Evolutionary conservation across 1,284 basidiomycete species (phyloP), one percentile per base, ranked within the genome.

Genomic region (Cryptococcus sp.): DNA sequence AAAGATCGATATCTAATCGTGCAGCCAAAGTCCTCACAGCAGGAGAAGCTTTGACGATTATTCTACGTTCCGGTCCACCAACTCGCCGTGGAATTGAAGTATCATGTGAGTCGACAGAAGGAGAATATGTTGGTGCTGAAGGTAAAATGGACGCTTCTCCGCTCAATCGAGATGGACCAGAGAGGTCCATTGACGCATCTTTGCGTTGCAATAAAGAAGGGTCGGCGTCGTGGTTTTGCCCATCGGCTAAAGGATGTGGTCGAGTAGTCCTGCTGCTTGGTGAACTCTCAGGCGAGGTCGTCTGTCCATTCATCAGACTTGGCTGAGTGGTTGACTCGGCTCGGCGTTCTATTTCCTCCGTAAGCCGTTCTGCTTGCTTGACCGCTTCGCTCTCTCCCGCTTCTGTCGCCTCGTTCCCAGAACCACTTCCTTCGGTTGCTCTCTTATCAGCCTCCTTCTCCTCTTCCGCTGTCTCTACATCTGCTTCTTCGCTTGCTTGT

Each of bases 131-230:
- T 19, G 65, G 48, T n/a, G 72, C 61, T 6, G 61, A 52, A 45
- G 74, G 73, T 34, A 75, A 59, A 23, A 77, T 65, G 16, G 58
- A 43, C 0, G 66, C 75, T 68, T 77, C 75, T 41, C 75, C 74
- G 43, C 60, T 51, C 47, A 75, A 68, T 44, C 58, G 65, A 3
- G 67, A 63, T 2, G 66, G 66, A 34, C 66, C 69, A 6, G 64
- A 56, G 3, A 44, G 43, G 44, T 69, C 67, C 54, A 62, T 54
- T 7, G 57, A 43, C 2, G 50, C 39, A 25, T 67, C 65, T 22
- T 54, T 44, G 1, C 56, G 40, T 20, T 50, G 40, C 16, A 66
- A 26, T 19, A 67, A 61, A 16, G 49, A 34, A 34, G 29, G 29
- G 8, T 34, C 29, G 29, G 8, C 29, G 17, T 58, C 47, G 19